Evolutionary conservation across 2,329 filamentous ascomycete species (phyloP).

Genomic region (Dactylonectria macrodidyma): DNA sequence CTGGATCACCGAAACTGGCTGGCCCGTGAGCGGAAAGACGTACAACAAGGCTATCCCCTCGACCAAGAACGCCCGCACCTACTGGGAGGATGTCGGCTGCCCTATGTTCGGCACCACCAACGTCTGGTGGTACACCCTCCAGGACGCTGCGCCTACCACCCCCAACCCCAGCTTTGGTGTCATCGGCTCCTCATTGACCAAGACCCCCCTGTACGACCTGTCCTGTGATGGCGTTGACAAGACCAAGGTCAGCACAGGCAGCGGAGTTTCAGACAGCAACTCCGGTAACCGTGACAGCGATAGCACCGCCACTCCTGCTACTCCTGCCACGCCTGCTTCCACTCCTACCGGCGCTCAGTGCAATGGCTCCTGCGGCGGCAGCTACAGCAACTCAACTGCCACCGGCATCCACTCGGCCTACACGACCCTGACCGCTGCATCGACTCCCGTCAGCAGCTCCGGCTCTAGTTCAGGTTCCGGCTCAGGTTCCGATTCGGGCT

Average conservation of each 20-base stretch:
- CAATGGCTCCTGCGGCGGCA: background rate
- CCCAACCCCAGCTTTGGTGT: slow-evolving; percentile 81
- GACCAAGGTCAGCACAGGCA: slow-evolving; percentile 28
- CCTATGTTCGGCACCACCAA: slow-evolving; percentile 74
- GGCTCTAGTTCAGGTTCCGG: slow-evolving; percentile 36
- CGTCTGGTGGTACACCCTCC: slow-evolving; percentile 84
- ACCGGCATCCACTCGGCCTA: slow-evolving; percentile 16
- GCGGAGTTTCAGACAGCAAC: slow-evolving; percentile 3
- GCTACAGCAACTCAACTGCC: slow-evolving; percentile 17
- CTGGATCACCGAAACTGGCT: slow-evolving; percentile 92
- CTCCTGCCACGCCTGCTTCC: slow-evolving; percentile 31
- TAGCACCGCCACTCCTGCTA: slow-evolving; percentile 13
- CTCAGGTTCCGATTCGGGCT: slow-evolving; percentile 41
- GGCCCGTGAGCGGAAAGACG: slow-evolving; percentile 80
- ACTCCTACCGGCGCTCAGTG: slow-evolving; percentile 17
- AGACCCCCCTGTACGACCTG: slow-evolving; percentile 74
- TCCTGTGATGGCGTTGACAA: slow-evolving; percentile 59
- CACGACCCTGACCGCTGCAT: background rate
- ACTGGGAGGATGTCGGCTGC: slow-evolving; percentile 86
- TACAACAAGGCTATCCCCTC: slow-evolving; percentile 75
- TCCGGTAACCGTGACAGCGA: slow-evolving; percentile 12
- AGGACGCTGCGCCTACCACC: slow-evolving; percentile 73
- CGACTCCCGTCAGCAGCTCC: slow-evolving; percentile 13
- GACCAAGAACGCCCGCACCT: slow-evolving; percentile 79
- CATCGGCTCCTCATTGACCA: slow-evolving; percentile 67